These are phyloP conservation scores for Allantophomopsis cytisporea DNA, from an alignment of 2,329 filamentous ascomycete species.

Conservation along the genomic window DNA sequence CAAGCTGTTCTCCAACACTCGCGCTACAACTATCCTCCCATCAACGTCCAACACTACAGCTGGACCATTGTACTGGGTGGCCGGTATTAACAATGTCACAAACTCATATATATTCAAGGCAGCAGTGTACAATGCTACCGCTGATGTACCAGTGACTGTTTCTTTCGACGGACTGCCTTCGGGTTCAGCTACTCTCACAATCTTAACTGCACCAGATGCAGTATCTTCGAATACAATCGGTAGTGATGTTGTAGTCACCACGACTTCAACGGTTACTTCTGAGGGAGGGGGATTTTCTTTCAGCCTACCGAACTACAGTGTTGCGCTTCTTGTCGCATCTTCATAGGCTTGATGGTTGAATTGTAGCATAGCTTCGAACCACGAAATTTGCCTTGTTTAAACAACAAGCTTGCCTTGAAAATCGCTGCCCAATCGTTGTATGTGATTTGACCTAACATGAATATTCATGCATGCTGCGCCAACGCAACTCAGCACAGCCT, in stretches of 20 bases:
- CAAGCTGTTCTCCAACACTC: constrained; percentile 31
- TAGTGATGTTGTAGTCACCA: constrained; percentile 5
- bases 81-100: constrained; percentile 27
- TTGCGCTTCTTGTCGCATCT: constrained; percentile 7
- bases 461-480: no score
- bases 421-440: no score
- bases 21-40: constrained; percentile 31
- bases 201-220: constrained; percentile 23
- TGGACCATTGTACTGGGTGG: constrained; percentile 34
- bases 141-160: constrained; percentile 29
- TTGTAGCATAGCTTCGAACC: no score
- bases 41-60: constrained; percentile 21
- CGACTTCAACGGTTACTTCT: constrained; percentile 3
- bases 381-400: no score
- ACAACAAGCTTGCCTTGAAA: no score
- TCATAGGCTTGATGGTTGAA: no score
- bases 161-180: constrained; percentile 26
- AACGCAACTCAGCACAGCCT: no score
- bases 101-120: constrained; percentile 33
- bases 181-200: constrained; percentile 28
- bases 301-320: constrained; percentile 7
- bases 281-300: constrained; percentile 8
- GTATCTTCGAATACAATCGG: constrained; percentile 3
- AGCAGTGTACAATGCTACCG: constrained; percentile 37
- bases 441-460: no score